Percentiles rank a stretch among this genome's conserved stretches.
Conservation (phyloP, 495 filamentous ascomycete genomes). For the Alectoria sarmentosa region DNA sequence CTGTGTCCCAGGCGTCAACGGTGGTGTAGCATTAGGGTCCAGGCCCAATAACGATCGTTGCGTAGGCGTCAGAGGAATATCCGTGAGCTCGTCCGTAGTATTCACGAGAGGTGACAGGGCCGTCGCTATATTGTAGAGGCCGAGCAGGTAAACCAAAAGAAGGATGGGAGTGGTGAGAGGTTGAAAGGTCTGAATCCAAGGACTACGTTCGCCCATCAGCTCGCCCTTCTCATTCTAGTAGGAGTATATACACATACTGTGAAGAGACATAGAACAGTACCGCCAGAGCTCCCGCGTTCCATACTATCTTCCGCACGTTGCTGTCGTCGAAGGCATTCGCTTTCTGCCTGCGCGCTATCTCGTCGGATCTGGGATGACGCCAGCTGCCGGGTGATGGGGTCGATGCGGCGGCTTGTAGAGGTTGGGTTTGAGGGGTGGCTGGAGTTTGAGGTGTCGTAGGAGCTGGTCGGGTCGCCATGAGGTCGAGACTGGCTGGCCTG, state of each 20-base stretch:
- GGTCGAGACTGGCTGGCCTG: not conserved
- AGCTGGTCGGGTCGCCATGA: slow-evolving; percentile 6
- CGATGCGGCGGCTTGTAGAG: slow-evolving; percentile 26
- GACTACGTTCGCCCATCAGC: not conserved
- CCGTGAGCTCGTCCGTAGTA: slow-evolving; percentile 65
- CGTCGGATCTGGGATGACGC: slow-evolving; percentile 74
- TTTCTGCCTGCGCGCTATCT: slow-evolving; percentile 68
- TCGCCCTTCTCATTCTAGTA: not conserved
- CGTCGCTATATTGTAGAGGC: slow-evolving; percentile 56
- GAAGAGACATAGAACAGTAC: slow-evolving; percentile 36
- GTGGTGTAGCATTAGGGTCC: slow-evolving; percentile 54
- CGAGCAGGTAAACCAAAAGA: slow-evolving; percentile 47
- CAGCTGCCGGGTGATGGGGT: slow-evolving; percentile 69
- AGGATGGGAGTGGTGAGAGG: slow-evolving; percentile 36
- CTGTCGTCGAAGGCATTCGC: slow-evolving; percentile 63
- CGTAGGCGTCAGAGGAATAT: slow-evolving; percentile 85
- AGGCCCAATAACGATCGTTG: slow-evolving; percentile 83
- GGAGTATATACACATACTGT: slow-evolving; percentile 20
- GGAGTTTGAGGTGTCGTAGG: too few species aligned
- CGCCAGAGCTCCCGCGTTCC: slow-evolving; percentile 53
- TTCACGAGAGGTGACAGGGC: slow-evolving; percentile 64
- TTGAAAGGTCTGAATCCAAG: slow-evolving; percentile 16
- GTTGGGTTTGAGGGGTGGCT: slow-evolving; percentile 36
- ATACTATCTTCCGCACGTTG: slow-evolving; percentile 56
- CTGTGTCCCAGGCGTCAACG: slow-evolving; percentile 55